These are phyloP conservation scores for Pyrenochaeta sp. DNA, from an alignment of 2,329 filamentous ascomycete genomes.

Conservation along the genomic window DNA sequence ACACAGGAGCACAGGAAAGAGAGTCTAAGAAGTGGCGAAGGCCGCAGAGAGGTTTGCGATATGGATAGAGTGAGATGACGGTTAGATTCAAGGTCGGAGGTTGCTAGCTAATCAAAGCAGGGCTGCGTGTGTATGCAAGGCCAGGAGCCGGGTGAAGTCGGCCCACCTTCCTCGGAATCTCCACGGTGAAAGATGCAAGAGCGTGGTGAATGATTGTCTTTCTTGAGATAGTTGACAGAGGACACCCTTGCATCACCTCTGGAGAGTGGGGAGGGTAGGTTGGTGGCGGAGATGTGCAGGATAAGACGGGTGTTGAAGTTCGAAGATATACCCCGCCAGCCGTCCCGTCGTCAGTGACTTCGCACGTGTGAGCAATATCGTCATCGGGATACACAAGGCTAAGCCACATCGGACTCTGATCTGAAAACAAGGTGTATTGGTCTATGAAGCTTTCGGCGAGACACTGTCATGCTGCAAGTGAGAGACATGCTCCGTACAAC, in stretches of 20 bases:
- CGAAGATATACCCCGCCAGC: conserved; percentile 23
- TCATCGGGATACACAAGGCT: conserved; percentile 7
- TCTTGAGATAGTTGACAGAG: conserved; percentile 5
- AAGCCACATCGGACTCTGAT: neutral
- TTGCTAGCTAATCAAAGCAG: conserved; percentile 10
- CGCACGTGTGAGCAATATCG: conserved; percentile 17
- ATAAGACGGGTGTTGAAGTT: conserved; percentile 13
- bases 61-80: conserved; percentile 10
- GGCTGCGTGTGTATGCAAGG: conserved; percentile 13
- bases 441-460: conserved; percentile 5
- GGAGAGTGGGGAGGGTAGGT: conserved; percentile 19
- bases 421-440: conserved; percentile 5
- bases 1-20: neutral
- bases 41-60: neutral
- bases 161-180: conserved; percentile 12
- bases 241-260: conserved; percentile 37
- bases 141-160: conserved; percentile 11
- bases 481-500: neutral
- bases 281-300: neutral
- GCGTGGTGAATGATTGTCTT: conserved; percentile 29
- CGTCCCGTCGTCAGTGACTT: conserved; percentile 10
- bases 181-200: conserved; percentile 35
- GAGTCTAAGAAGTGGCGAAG: no score
- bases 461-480: no score
- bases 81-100: conserved; percentile 12